Base-by-base conservation (phyloP, 2,329 filamentous ascomycete species). In the Epichloe festucae region DNA sequence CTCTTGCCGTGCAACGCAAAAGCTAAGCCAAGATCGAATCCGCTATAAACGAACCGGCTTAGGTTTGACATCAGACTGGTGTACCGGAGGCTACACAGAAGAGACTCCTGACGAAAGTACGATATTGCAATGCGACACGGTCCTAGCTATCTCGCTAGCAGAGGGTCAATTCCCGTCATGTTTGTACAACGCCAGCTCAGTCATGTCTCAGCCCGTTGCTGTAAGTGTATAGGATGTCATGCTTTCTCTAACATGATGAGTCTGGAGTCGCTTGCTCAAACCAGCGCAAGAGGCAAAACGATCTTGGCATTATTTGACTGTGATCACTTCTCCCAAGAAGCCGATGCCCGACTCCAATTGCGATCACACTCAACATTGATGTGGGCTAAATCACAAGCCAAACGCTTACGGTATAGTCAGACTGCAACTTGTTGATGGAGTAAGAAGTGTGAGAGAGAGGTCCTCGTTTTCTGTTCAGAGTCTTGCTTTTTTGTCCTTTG, bases 151-250 rank as follows among this genome's bases (percentile, higher is more conserved):
- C 48, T 51, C 49, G 43, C 49, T 51, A 51, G 36, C 17, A 19
- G 43, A 41, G 36, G 34, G 23, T 39, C 36, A 31, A 31, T 21
- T 40, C 23, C 46, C 17, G 38, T 38, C 4, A 35, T 46, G 15
- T 42, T 41, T 51, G 49, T 51, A 41, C 43, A 46, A 51, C 49
- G 49, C 49, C 42, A 46, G 49, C 49, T 51, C 43, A 51, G 23
- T 46, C 43, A 46, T 51, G 49, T 51, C 38, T 51, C 49, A 46
- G 42, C 14, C 23, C 46, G 43, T 40, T 51, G 34, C 36, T 38
- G 49, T 39, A 51, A 41, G 40, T 50, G 41, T 44, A 50, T 44
- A 50, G 39, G 41, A 50, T 49, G 31, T 31, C 31, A 19, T n/a
- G 19, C 40, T 21, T 41, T 39, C 42, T 35, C 36, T 35, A 15